Evolutionary conservation across 2,329 filamentous ascomycete genomes (phyloP).

Genomic region (Penicillium sp.): DNA sequence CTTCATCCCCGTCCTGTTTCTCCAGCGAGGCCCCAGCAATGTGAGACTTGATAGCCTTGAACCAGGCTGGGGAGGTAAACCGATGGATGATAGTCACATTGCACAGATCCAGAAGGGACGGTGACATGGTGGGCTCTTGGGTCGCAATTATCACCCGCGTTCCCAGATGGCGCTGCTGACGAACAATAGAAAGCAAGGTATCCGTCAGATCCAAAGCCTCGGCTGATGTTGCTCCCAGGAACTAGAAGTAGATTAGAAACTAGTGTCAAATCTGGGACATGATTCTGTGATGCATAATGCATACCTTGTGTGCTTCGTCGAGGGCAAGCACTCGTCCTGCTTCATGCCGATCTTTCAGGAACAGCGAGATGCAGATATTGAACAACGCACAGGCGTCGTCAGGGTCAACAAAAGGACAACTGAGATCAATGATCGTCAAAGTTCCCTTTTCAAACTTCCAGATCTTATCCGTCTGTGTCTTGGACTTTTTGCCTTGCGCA

Average conservation of each 20-base stretch:
- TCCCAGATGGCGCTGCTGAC: constrained; percentile 68
- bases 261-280: no score
- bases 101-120: constrained; percentile 67
- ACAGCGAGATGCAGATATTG: constrained; percentile 66
- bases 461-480: constrained; percentile 10
- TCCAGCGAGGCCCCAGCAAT: constrained; percentile 49
- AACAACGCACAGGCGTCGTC: constrained; percentile 69
- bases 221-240: constrained; percentile 55
- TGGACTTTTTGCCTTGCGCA: constrained; percentile 1
- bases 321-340: constrained; percentile 64
- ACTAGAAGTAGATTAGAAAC: constrained; percentile 42
- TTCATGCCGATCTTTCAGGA: constrained; percentile 54
- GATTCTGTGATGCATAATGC: background rate
- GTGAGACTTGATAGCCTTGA: constrained; percentile 46
- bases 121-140: constrained; percentile 71
- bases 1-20: background rate
- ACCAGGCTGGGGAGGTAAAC: constrained; percentile 67
- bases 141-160: constrained; percentile 69
- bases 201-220: constrained; percentile 61
- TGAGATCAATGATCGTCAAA: constrained; percentile 68
- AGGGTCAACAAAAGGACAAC: constrained; percentile 66
- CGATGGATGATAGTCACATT: constrained; percentile 69
- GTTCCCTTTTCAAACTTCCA: constrained; percentile 46
- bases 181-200: constrained; percentile 60
- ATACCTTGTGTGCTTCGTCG: constrained; percentile 73